Evolutionary conservation across 805 yeast genomes (phyloP).

Genomic region (Barnettozyma sucrosica): DNA sequence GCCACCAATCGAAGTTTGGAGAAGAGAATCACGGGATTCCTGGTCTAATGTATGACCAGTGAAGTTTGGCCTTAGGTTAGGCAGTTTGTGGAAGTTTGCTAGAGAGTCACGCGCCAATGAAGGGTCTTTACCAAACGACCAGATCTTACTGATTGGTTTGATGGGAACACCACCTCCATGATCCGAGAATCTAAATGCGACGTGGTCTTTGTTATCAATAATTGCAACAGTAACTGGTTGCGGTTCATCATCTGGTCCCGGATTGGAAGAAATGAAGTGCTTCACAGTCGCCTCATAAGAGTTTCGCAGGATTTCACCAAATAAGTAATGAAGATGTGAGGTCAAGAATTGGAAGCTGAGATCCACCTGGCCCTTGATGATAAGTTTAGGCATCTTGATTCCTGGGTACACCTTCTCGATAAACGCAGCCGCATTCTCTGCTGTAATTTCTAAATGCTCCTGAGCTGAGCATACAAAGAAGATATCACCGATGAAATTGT

Average conservation of each 20-base stretch:
- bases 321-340: constrained; percentile 77
- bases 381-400: constrained; percentile 62
- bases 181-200: constrained; percentile 77
- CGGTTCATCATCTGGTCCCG: constrained; percentile 36
- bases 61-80: constrained; percentile 39
- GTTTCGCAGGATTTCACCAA: constrained; percentile 85
- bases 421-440: constrained; percentile 43
- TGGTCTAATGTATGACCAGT: constrained; percentile 14
- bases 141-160: constrained; percentile 54
- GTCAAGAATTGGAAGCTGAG: constrained; percentile 76
- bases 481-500: constrained; percentile 62
- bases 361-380: constrained; percentile 66
- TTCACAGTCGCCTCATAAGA: constrained; percentile 76
- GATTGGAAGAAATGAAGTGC: constrained; percentile 30
- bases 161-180: constrained; percentile 82
- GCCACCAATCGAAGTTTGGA: constrained; percentile 37
- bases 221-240: constrained; percentile 78
- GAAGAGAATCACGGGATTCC: constrained; percentile 27
- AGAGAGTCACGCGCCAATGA: constrained; percentile 52
- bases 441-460: constrained; percentile 55
- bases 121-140: constrained; percentile 83
- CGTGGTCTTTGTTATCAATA: constrained; percentile 57
- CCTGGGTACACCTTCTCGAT: constrained; percentile 47
- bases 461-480: constrained; percentile 73
- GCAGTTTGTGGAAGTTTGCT: constrained; percentile 61